Percentiles rank a stretch among this genome's conserved stretches.
Conservation (phyloP, 2,329 filamentous ascomycete species). For the Talaromyces atroroseus region DNA sequence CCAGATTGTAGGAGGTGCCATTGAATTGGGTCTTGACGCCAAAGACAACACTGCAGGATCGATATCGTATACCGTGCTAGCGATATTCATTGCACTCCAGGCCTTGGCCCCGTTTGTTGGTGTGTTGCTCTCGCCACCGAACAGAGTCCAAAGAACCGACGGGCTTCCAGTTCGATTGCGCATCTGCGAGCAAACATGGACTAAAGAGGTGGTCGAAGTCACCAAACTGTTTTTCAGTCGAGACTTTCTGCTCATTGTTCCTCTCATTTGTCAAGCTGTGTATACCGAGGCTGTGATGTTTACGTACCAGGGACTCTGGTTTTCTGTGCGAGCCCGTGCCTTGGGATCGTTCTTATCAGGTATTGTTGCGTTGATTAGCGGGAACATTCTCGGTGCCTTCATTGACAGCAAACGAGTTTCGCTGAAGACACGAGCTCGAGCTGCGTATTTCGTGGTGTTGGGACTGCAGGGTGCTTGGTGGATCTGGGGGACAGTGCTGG, state of each 20-base stretch:
- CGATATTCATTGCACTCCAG: slow-evolving; percentile 67
- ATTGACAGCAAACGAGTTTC: slow-evolving; percentile 55
- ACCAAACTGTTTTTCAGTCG: slow-evolving; percentile 55
- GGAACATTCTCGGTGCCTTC: slow-evolving; percentile 62
- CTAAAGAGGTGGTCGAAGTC: slow-evolving; percentile 56
- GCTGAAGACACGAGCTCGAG: slow-evolving; percentile 51
- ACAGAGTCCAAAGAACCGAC: slow-evolving; percentile 60
- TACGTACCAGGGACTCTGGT: slow-evolving; percentile 64
- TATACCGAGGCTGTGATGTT: slow-evolving; percentile 69
- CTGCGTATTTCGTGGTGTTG: slow-evolving; percentile 49
- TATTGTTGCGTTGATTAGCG: slow-evolving; percentile 59
- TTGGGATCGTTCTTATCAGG: slow-evolving; percentile 67
- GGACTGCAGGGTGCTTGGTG: slow-evolving; percentile 63
- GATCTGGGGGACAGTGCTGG: slow-evolving; percentile 64
- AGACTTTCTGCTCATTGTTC: slow-evolving; percentile 59
- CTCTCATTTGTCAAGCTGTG: slow-evolving; percentile 65
- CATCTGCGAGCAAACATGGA: slow-evolving; percentile 50
- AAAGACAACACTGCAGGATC: slow-evolving; percentile 54
- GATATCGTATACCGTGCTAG: slow-evolving; percentile 63
- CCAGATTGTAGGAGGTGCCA: slow-evolving; percentile 65
- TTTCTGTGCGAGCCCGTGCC: slow-evolving; percentile 62
- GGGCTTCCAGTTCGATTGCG: slow-evolving; percentile 56
- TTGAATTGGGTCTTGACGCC: slow-evolving; percentile 63
- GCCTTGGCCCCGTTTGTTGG: slow-evolving; percentile 60
- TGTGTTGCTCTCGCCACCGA: slow-evolving; percentile 56